Conservation (phyloP, 1,139 yeast species). For the Pneumocystis oryctolagi region DNA sequence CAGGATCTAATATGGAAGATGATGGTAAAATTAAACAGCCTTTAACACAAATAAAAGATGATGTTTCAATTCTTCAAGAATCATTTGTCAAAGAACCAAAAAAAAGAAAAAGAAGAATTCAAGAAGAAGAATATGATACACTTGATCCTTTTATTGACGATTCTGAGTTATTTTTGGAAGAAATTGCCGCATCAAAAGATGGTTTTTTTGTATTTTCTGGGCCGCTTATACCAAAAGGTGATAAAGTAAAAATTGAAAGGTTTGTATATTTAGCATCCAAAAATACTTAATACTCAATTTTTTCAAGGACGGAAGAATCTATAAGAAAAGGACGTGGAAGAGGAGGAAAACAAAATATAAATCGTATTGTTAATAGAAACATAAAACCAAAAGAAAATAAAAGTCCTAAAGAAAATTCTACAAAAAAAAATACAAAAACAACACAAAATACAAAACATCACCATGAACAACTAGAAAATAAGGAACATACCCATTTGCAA, state of each 20-base stretch:
- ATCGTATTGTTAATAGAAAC: conserved; percentile 8
- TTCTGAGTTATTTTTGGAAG: conserved; percentile 81
- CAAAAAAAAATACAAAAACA: not conserved
- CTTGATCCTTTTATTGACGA: conserved; percentile 97
- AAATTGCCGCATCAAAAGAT: conserved; percentile 79
- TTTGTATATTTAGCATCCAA: not conserved
- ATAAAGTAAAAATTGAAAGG: conserved; percentile 21
- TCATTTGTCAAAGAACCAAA: conserved; percentile 30
- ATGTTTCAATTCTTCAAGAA: conserved; percentile 24
- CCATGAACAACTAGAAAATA: not conserved
- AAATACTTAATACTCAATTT: not conserved
- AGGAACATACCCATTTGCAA: not conserved
- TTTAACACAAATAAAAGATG: conserved; percentile 22
- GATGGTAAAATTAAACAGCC: conserved; percentile 19
- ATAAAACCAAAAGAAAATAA: not conserved
- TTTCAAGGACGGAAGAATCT: conserved; percentile 4
- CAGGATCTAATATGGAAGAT: conserved; percentile 43
- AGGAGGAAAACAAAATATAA: conserved; percentile 8
- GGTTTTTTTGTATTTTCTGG: conserved; percentile 96
- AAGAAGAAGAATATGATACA: conserved; percentile 53
- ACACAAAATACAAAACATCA: not conserved
- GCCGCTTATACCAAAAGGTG: conserved; percentile 61
- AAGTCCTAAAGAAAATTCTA: not conserved
- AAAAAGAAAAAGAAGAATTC: conserved; percentile 39
- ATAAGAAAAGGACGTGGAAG: conserved; percentile 7